Base-by-base conservation (phyloP, 2,329 filamentous ascomycete species). In the Penicillium fuscoglaucum region DNA sequence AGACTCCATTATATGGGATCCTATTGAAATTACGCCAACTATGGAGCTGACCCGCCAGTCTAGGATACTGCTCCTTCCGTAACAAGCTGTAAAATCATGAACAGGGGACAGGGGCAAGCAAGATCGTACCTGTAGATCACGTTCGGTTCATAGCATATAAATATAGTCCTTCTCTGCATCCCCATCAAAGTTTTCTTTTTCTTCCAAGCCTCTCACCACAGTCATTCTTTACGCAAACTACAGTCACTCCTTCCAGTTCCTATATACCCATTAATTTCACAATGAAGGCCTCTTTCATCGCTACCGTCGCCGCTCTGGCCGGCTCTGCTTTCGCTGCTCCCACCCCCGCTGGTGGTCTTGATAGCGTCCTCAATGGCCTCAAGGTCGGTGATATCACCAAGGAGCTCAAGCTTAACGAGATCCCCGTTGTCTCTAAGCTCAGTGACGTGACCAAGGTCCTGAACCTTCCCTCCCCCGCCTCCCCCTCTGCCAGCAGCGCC, bases 201-300 rank as follows among this genome's bases (percentile, higher is more conserved):
- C 29, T 39, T 21, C 33, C 35, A 57, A 57, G 49, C 49, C 29
- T 47, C 43, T 47, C 44, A 47, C 55, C 40, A 43, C 53, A 57
- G 62, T 68, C 67, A 58, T 61, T 69, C 67, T 49, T 65, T 68
- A 37, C 35, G 19, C 53, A 56, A 51, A 44, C 29, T 43, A 31
- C 40, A 54, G 50, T 46, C 60, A 31, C 33, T 62, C 52, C 53
- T 60, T 63, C 33, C 15, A 19, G 26, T 28, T 59, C 44, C 45
- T 57, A 40, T 35, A 60, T 44, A 64, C 37, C 55, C 47, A 37
- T 53, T 51, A 47, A 41, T 59, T 15, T 61, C 64, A 68, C 15
- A 53, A 69, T 70, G 68, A 70, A 69, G 66, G 57, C 66, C 48
- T 55, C 67, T 43, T 61, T 69, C 47, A 50, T 69, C 59, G 60